Base-by-base conservation (phyloP, 1,284 basidiomycete species). In the Tilletia caries region DNA sequence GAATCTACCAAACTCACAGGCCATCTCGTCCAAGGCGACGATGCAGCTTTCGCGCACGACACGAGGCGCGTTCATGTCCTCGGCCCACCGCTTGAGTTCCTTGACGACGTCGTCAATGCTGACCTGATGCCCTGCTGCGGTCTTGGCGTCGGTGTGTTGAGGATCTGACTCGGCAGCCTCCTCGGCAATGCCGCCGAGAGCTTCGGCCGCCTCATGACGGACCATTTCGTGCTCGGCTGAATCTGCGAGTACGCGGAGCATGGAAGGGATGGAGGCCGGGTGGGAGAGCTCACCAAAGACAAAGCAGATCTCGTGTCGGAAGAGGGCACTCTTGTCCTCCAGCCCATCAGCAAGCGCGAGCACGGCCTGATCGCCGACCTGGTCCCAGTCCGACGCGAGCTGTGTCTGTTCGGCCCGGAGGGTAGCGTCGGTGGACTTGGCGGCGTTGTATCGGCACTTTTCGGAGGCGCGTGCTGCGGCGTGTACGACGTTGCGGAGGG, bases 141-240 rank as follows among this genome's bases (percentile, higher is more conserved):
- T 73, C 43, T 80, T 75, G 68, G 78, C 83, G 27, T 75, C 77
- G 13, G 54, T 62, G 65, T 83, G 84, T 46, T 70, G 50, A 37
- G 52, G 27, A 54, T 67, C 67, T 4, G 60, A 65, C 23, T 77
- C 75, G 10, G 82, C 82, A 2, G 84, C 93, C 1, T 93, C 92
- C 2, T 92, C 93, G 1, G 91, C 93, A 67, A 99, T 97, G 3
- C 95, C 93, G 25, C 96, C 96, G 0, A 98, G 88, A 2, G 96
- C 96, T 84, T 99, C 96, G 5, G 96, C 96, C 25, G 95, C 96
- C 85, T 99, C 96, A 80, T 99, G 96, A 29, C 96, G 89, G 3
- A 99, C 96, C 96, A 99, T 98, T 70, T 96, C 93, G 64, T 91
- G 91, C 84, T 98, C 96, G 0, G 85, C 82, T 0, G 82, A 71